phyloP scores from a whole-genome alignment of 345 rosid genomes.

The Sapria himalayana region DNA sequence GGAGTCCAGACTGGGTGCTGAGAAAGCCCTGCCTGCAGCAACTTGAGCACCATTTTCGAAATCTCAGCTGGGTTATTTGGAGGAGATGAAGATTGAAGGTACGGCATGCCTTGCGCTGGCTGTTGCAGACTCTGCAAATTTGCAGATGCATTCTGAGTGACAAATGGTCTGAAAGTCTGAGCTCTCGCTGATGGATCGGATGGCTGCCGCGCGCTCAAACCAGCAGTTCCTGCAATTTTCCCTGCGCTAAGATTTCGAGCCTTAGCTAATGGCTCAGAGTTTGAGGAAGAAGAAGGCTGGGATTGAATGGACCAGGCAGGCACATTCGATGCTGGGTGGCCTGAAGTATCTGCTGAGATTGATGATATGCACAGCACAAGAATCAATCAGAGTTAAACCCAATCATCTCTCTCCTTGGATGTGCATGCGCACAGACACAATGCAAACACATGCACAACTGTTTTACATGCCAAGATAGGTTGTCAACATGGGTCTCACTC shows the following conservation, averaged over 20 bases:
- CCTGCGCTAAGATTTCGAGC: conserved; percentile 21
- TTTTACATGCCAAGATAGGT: no score
- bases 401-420: no score
- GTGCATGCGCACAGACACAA: no score
- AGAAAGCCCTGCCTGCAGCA: conserved; percentile 41
- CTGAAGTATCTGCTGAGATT: conserved; percentile 40
- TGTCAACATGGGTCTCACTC: no score
- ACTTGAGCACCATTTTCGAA: conserved; percentile 46
- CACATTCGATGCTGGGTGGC: conserved; percentile 28
- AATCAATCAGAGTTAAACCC: no score
- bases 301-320: conserved; percentile 51
- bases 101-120: conserved; percentile 30
- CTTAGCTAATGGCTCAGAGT: conserved; percentile 28
- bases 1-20: conserved; percentile 63
- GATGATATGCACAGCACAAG: conserved; percentile 4
- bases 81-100: conserved; percentile 21
- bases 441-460: no score
- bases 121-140: conserved; percentile 31
- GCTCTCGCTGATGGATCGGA: conserved; percentile 29
- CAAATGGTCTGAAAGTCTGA: conserved; percentile 37
- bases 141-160: conserved; percentile 29
- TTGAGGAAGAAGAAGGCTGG: conserved; percentile 28
- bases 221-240: conserved; percentile 30
- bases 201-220: conserved; percentile 10
- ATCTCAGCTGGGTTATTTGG: conserved; percentile 38